Base-by-base conservation (phyloP, 1,284 basidiomycete genomes). In the Leucoagaricus sp. region DNA sequence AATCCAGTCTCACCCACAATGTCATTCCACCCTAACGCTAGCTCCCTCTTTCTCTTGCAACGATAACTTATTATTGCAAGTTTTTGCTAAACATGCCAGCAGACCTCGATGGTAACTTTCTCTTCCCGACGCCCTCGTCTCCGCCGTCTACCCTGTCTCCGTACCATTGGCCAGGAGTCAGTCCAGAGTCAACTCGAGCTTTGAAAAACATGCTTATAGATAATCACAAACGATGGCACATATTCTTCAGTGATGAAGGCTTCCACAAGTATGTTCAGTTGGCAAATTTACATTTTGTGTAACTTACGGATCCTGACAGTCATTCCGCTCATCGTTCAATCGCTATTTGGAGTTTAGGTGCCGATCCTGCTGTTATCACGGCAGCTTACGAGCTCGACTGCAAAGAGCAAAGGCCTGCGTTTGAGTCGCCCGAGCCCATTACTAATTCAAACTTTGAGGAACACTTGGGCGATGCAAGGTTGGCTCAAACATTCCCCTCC, bases 221-320 rank as follows among this genome's bases (percentile, higher is more conserved):
- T 50, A 85, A 89, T 61, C 80, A 85, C 57, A 71, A 76, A 46
- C 75, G 75, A 17, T 79, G 79, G 74, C 84, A 88, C 62, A 75
- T 80, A 23, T 87, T 83, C 66, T 85, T 86, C 70, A 85, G 86
- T 57, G 76, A 83, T 28, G 71, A 67, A 57, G 73, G 77, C 0
- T 86, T 82, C 63, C 85, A 87, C 70, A 87, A 86, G 80, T 81
- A 66, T 7, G 63, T 51, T 21, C 17, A 44, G 29, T n/a, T 48
- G 41, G 21, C 9, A 23, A 7, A 26, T 36, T 36, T 49, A 15
- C 41, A 25, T 13, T 15, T 34, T 9, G 25, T 36, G 29, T 50
- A 23, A 9, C 36, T 41, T 12, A 36, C 9, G 4, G 5, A 47
- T 48, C 25, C 41, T 21, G 19, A 53, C 55, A 84, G 81, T 60